Conservation (phyloP, 768 basidiomycete species). For the Lanmaoa pseudosensibilis region DNA sequence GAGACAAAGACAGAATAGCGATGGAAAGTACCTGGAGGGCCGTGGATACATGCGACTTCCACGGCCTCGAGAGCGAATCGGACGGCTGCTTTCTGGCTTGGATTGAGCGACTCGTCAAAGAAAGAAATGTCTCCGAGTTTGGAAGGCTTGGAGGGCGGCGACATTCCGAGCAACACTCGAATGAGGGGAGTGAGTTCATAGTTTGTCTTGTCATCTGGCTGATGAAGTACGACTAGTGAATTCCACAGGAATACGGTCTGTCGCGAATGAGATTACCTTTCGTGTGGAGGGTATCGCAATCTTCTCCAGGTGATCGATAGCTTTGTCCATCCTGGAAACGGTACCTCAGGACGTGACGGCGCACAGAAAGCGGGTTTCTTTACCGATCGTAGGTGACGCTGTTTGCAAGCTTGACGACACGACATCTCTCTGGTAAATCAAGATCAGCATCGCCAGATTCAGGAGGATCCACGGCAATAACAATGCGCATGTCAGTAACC, state of each 20-base stretch:
- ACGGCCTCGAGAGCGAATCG: conserved; percentile 75
- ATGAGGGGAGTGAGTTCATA: conserved; percentile 52
- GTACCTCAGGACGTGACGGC: neutral
- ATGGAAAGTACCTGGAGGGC: conserved; percentile 75
- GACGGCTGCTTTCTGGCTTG: conserved; percentile 82
- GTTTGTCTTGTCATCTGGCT: conserved; percentile 42
- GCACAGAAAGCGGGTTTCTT: neutral
- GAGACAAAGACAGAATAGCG: neutral
- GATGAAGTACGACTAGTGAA: conserved; percentile 1
- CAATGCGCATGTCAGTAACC: conserved; percentile 80
- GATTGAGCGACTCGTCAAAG: conserved; percentile 76
- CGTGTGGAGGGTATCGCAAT: conserved; percentile 32
- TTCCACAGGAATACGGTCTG: neutral
- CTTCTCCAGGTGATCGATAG: conserved; percentile 65
- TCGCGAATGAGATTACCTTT: conserved; percentile 13
- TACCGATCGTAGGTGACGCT: conserved; percentile 89
- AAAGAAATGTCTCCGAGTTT: conserved; percentile 50
- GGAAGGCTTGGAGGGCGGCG: conserved; percentile 42
- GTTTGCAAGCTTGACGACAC: conserved; percentile 87
- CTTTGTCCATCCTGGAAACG: conserved; percentile 78
- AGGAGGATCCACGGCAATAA: conserved; percentile 72
- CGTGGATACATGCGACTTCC: conserved; percentile 92
- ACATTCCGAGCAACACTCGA: conserved; percentile 71
- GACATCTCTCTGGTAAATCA: conserved; percentile 82
- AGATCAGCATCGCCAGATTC: conserved; percentile 62